phyloP scores from a whole-genome alignment of 768 basidiomycete genomes.

The Termitomyces sp. region DNA sequence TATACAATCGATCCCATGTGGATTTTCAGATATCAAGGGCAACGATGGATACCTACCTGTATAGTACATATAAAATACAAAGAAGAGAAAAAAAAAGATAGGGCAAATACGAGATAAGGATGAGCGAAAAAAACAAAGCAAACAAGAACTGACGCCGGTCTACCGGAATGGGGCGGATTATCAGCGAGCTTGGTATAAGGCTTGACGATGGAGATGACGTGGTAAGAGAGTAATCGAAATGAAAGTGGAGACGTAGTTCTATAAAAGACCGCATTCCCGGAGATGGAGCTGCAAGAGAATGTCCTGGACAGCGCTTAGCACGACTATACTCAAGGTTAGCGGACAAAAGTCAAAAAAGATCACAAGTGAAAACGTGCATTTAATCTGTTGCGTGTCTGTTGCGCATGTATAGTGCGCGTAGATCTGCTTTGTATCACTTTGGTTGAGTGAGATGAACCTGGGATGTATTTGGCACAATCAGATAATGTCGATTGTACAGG shows the following conservation, averaged over 20 bases:
- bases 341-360: background rate
- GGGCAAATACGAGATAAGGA: background rate
- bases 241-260: conserved; percentile 9
- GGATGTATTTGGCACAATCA: background rate
- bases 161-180: background rate
- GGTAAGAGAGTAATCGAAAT: background rate
- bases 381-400: conserved; percentile 90
- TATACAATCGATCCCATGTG: background rate
- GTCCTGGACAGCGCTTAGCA: conserved; percentile 83
- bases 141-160: background rate
- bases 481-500: background rate
- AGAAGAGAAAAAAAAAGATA: background rate
- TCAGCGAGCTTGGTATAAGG: background rate
- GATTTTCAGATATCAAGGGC: background rate
- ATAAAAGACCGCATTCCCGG: conserved; percentile 81
- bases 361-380: conserved; percentile 48
- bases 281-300: conserved; percentile 83
- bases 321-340: conserved; percentile 34
- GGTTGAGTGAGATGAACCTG: conserved; percentile 83
- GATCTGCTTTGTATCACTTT: conserved; percentile 84
- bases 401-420: conserved; percentile 93
- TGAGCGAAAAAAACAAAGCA: background rate
- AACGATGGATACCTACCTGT: background rate
- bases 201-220: background rate
- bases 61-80: background rate